Base-by-base conservation (phyloP, 1,284 basidiomycete species). In the Puccinia coronata region DNA sequence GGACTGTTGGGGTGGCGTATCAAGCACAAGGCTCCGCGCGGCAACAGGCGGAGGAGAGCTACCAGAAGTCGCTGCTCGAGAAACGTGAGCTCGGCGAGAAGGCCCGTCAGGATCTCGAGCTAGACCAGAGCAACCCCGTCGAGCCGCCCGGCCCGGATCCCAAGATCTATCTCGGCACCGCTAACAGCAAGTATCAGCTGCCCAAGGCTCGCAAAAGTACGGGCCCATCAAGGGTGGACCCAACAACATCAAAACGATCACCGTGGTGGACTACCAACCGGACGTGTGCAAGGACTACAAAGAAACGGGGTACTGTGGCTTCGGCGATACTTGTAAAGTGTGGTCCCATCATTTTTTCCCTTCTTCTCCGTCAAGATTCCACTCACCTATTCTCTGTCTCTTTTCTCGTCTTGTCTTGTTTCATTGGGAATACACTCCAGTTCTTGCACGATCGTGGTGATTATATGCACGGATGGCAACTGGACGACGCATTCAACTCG, bases 261-360 rank as follows among this genome's bases (percentile, higher is more conserved):
- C 96, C 0, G 91, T 98, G 80, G 90, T 95, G 72, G 97, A 99
- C 88, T 99, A 98, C 87, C 97, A 99, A 87, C 96, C 97, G 2
- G 96, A 98, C 85, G 94, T 98, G 28, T 99, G 97, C 88, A 99
- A 99, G 87, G 96, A 98, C 87, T 99, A 99, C 88, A 98, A 98
- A 91, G 96, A 99, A 88, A 99, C 96, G 61, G 97, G 97, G 0
- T 99, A 95, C 87, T 99, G 96, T 87, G 97, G 97, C 4, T 99
- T 97, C 86, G 97, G 97, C 41, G 97, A 99, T 87, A 96, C 94
- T 11, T 99, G 96, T 88, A 99, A 98, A 83, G 83, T 85, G 39
- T 31, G 39, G 65, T 63, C 36, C 47, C 2, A 53, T 25, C 34
- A 18, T 0, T 88, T 95, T 87, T 88, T 95, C 86, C 93, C 95